Percentiles rank a stretch among this genome's conserved stretches.
phyloP scores from a whole-genome alignment of 2,329 filamentous ascomycete species.

The Penicillium sp. region DNA sequence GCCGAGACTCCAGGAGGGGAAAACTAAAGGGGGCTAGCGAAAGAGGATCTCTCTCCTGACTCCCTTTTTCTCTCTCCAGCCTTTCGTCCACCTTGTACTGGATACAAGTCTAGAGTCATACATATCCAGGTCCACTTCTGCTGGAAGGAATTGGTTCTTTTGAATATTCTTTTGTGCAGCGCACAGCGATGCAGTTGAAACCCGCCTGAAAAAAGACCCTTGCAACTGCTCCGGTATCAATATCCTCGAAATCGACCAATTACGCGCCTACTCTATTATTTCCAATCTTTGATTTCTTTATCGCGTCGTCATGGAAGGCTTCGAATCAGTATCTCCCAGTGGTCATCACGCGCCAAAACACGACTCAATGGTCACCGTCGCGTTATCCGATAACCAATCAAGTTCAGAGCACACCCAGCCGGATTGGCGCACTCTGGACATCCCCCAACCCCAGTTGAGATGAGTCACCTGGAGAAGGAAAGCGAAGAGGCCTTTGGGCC shows the following conservation, averaged over 20 bases:
- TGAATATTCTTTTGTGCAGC: not conserved
- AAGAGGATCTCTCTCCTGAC: constrained; percentile 21
- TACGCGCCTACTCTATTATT: not conserved
- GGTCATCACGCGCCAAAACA: constrained; percentile 32
- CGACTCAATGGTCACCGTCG: constrained; percentile 76
- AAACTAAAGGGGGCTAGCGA: constrained; percentile 22
- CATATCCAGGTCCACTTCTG: constrained; percentile 5
- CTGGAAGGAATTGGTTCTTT: not conserved
- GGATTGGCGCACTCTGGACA: constrained; percentile 45
- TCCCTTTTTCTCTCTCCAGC: constrained; percentile 22
- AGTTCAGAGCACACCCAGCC: constrained; percentile 48
- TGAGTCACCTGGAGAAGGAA: constrained; percentile 21
- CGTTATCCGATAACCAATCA: constrained; percentile 63
- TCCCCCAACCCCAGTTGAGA: constrained; percentile 33
- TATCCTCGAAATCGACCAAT: not conserved
- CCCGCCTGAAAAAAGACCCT: not conserved
- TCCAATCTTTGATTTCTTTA: not conserved
- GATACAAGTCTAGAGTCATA: constrained; percentile 7
- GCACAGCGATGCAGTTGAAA: constrained; percentile 2
- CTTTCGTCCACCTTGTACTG: constrained; percentile 4
- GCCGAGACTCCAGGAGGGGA: constrained; percentile 25
- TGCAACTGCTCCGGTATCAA: constrained; percentile 1
- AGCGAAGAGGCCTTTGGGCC: constrained; percentile 20
- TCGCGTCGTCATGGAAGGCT: constrained; percentile 25
- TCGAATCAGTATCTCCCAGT: constrained; percentile 24